These are phyloP conservation scores for Kokia cookei DNA, from an alignment of 441 rosid genomes.

Conservation along the genomic window DNA sequence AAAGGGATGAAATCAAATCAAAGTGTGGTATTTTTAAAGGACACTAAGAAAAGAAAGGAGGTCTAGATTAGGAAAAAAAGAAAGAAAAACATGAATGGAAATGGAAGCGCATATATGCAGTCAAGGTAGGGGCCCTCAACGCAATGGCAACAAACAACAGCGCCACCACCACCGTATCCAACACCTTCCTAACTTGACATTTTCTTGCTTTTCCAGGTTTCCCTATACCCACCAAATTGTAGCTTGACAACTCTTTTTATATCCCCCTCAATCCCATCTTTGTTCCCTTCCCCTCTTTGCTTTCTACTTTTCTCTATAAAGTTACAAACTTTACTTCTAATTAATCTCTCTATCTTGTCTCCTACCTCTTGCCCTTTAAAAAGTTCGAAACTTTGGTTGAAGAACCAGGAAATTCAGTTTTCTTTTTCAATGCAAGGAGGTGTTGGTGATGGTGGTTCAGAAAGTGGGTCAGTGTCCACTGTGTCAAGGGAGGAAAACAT, in stretches of 20 bases:
- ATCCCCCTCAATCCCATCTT: not conserved
- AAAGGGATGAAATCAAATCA: no score
- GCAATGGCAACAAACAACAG: not conserved
- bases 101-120: not conserved
- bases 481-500: conserved; percentile 54
- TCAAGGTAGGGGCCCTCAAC: not conserved
- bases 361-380: not conserved
- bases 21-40: no score
- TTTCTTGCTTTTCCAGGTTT: not conserved
- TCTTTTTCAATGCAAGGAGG: conserved; percentile 24
- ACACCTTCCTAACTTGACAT: not conserved
- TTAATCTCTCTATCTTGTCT: not conserved
- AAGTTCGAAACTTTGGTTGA: conserved; percentile 2
- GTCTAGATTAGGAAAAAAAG: not conserved
- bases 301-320: not conserved
- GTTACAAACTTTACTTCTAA: conserved; percentile 17
- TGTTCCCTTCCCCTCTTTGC: not conserved
- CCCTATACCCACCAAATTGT: conserved; percentile 12
- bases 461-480: conserved; percentile 43
- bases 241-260: not conserved
- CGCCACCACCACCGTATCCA: not conserved
- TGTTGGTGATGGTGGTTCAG: conserved; percentile 19
- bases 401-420: not conserved
- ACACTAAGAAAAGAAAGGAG: no score
- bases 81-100: not conserved